Evolutionary conservation across 2,329 filamentous ascomycete species (phyloP).

Genomic region (Hypoxylon sp.): DNA sequence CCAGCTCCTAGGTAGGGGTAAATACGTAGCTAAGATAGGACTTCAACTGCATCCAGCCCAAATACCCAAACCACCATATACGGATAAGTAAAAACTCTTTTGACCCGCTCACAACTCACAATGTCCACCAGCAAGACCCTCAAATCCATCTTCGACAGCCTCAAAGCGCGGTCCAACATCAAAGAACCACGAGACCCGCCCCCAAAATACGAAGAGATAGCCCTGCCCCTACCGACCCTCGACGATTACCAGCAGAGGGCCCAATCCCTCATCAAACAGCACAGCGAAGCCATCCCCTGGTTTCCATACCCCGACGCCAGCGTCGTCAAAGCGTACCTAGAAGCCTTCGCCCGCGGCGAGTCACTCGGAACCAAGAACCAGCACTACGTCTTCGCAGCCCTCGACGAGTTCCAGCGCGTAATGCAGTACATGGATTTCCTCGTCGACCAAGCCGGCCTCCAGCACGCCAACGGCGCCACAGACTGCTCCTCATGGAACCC

Average conservation of each 20-base stretch:
- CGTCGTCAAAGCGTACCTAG: not conserved
- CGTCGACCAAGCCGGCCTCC: not conserved
- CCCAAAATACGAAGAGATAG: not conserved
- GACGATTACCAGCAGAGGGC: not conserved
- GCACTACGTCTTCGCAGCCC: not conserved
- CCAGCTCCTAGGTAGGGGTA: not conserved
- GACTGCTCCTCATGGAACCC: not conserved
- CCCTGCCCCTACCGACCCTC: not conserved
- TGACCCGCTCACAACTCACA: not conserved
- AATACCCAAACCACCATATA: not conserved
- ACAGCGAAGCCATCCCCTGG: not conserved
- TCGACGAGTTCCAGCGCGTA: not conserved
- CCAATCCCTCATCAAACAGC: not conserved
- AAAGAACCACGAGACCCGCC: not conserved
- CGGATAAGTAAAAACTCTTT: not conserved
- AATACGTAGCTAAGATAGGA: not conserved
- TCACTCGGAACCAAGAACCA: not conserved
- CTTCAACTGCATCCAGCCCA: not conserved
- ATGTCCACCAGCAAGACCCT: not conserved
- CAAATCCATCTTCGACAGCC: not conserved
- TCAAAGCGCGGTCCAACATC: not conserved
- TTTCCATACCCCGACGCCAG: not conserved
- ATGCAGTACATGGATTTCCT: slow-evolving; percentile 2
- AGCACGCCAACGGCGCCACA: not conserved
- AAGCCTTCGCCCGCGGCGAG: not conserved